These are phyloP conservation scores for Ascochyta viciae-villosae DNA, from an alignment of 2,329 filamentous ascomycete species.

Conservation along the genomic window DNA sequence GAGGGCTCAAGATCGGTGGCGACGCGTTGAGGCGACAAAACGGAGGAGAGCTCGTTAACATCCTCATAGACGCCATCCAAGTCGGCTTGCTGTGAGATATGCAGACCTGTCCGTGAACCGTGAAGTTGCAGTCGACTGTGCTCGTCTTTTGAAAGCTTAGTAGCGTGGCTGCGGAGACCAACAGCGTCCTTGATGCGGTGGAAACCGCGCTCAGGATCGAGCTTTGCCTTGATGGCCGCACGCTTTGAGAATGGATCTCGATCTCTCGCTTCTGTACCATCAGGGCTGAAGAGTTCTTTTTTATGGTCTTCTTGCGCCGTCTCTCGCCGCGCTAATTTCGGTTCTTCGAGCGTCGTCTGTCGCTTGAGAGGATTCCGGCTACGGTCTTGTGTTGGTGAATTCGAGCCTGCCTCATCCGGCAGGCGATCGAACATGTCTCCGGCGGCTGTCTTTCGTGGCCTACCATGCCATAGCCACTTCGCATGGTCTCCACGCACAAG, in stretches of 20 bases:
- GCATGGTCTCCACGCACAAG: conserved; percentile 80
- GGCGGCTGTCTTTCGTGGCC: conserved; percentile 70
- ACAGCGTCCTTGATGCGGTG: conserved; percentile 87
- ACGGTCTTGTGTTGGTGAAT: conserved; percentile 60
- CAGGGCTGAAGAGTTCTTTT: conserved; percentile 29
- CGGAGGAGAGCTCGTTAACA: conserved; percentile 19
- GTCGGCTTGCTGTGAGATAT: conserved; percentile 17
- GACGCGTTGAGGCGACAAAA: conserved; percentile 24
- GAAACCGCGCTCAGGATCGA: conserved; percentile 81
- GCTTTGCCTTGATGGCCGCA: conserved; percentile 77
- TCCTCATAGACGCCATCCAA: conserved; percentile 18
- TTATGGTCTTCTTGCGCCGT: conserved; percentile 39
- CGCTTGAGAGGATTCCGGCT: conserved; percentile 58
- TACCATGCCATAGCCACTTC: conserved; percentile 96
- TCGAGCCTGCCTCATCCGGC: conserved; percentile 50
- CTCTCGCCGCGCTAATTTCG: conserved; percentile 37
- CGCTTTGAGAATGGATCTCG: conserved; percentile 65
- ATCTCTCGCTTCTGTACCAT: conserved; percentile 53
- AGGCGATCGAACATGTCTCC: conserved; percentile 50
- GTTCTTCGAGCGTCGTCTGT: conserved; percentile 53
- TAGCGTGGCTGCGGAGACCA: conserved; percentile 58
- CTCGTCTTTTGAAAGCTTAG: conserved; percentile 49
- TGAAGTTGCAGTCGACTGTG: conserved; percentile 32
- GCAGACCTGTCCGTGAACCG: conserved; percentile 25
- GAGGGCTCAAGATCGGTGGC: conserved; percentile 31